These are phyloP conservation scores for Fusarium sp. DNA, from an alignment of 2,329 filamentous ascomycete genomes.

Conservation along the genomic window DNA sequence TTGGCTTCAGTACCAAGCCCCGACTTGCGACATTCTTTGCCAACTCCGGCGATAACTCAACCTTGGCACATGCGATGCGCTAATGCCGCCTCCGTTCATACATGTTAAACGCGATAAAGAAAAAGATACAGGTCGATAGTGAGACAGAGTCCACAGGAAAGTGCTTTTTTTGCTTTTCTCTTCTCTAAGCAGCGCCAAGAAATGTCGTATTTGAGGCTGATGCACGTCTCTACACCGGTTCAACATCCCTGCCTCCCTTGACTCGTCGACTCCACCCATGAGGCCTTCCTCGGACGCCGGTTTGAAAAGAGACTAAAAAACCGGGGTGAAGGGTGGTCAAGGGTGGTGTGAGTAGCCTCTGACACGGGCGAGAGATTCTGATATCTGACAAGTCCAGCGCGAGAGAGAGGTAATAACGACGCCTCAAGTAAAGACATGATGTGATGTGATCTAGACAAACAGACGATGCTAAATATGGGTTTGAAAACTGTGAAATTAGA, in stretches of 20 bases:
- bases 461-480: background rate
- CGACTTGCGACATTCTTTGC: background rate
- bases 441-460: conserved; percentile 1
- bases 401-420: background rate
- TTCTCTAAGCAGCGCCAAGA: background rate
- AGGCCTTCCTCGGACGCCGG: conserved; percentile 34
- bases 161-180: background rate
- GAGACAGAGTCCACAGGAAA: background rate
- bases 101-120: background rate
- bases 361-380: conserved; percentile 15
- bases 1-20: no score
- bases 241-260: conserved; percentile 6
- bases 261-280: conserved; percentile 18
- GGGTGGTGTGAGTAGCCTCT: conserved; percentile 3
- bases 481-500: conserved; percentile 1
- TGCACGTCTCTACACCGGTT: conserved; percentile 33
- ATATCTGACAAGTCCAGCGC: conserved; percentile 24
- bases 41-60: background rate
- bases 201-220: conserved; percentile 27
- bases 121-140: background rate
- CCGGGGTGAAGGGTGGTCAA: background rate
- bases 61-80: background rate
- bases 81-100: background rate
- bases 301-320: background rate
- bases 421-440: background rate